Conservation (phyloP, 208 protist species). For the Acanthamoeba rhysodes region DNA sequence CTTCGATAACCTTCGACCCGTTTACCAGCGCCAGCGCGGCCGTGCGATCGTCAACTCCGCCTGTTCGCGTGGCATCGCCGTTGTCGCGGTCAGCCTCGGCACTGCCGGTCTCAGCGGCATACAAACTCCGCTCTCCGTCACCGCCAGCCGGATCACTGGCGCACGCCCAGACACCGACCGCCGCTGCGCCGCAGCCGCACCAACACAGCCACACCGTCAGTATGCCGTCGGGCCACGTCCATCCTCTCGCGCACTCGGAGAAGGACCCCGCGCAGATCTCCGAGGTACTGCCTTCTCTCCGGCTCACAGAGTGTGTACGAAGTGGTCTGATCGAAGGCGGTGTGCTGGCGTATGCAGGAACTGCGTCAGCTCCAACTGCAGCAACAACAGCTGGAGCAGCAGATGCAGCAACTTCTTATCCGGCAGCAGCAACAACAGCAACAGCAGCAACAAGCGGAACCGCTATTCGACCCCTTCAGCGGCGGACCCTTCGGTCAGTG, state of each 20-base stretch:
- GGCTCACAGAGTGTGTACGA: neutral
- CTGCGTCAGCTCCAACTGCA: conserved; percentile 21
- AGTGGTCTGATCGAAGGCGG: neutral
- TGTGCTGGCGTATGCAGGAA: neutral
- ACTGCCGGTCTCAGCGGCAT: neutral
- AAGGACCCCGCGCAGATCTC: neutral
- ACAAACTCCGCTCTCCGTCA: neutral
- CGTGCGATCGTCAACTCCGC: neutral
- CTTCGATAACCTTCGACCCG: neutral
- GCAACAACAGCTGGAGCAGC: conserved; percentile 58
- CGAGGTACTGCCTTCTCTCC: neutral
- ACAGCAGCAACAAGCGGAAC: neutral
- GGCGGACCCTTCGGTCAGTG: too few species aligned
- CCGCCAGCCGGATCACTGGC: neutral
- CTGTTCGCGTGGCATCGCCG: neutral
- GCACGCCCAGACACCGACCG: neutral
- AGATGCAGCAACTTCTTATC: neutral
- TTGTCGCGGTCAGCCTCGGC: neutral
- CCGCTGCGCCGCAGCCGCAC: neutral
- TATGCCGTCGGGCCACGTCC: neutral
- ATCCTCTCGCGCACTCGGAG: neutral
- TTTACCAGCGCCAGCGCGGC: conserved; percentile 4
- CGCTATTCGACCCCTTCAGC: neutral
- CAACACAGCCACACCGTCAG: neutral
- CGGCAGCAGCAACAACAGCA: conserved; percentile 26